Conservation (phyloP, 306 rosid genomes). For the Coriaria nepalensis region DNA sequence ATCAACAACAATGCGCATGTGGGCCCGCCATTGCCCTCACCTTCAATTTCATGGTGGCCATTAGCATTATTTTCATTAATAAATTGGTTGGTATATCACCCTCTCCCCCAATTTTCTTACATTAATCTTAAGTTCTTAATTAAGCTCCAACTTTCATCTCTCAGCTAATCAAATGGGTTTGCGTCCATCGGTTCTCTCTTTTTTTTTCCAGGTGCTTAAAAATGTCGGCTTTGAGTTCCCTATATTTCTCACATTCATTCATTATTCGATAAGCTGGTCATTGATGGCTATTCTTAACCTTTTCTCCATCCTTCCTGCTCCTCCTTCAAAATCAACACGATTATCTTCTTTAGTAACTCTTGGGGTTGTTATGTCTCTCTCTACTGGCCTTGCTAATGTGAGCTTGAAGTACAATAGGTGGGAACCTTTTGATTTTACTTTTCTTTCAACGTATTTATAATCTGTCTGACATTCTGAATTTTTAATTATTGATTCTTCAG, state of each 20-base stretch:
- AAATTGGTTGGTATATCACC: constrained; percentile 54
- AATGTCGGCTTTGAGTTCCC: constrained; percentile 63
- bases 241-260: constrained; percentile 62
- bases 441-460: not conserved
- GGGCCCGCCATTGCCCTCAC: constrained; percentile 65
- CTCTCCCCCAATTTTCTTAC: constrained; percentile 4
- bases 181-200: not conserved
- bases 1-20: constrained; percentile 50
- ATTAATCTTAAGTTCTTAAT: constrained; percentile 1
- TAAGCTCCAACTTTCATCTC: constrained; percentile 16
- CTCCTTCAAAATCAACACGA: constrained; percentile 50
- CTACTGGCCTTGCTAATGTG: constrained; percentile 81
- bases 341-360: constrained; percentile 47
- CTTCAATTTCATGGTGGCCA: constrained; percentile 72
- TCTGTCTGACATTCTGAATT: constrained; percentile 11
- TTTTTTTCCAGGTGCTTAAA: constrained; percentile 56
- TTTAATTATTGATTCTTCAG: constrained; percentile 36
- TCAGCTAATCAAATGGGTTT: not conserved
- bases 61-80: constrained; percentile 67
- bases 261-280: constrained; percentile 72
- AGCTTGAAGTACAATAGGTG: constrained; percentile 89
- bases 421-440: constrained; percentile 13
- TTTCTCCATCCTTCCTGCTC: constrained; percentile 55
- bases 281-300: constrained; percentile 62
- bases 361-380: constrained; percentile 73